These are phyloP conservation scores for Ganoderma boninense DNA, from an alignment of 1,284 basidiomycete genomes.

Conservation along the genomic window DNA sequence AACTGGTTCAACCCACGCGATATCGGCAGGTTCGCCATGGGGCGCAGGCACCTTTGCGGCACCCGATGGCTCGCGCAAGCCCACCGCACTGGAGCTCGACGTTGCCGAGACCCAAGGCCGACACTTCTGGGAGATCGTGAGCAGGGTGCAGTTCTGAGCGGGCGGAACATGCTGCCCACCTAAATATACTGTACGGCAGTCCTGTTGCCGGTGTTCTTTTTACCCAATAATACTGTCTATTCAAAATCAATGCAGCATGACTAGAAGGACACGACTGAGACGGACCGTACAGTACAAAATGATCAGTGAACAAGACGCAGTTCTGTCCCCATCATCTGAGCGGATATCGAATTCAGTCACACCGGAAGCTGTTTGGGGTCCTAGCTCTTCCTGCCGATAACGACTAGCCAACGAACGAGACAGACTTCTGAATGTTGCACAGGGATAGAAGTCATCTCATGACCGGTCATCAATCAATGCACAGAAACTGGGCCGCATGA, in stretches of 20 bases:
- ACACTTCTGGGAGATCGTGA: constrained; percentile 59
- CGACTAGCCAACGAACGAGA: too few species aligned
- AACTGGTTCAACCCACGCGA: neutral
- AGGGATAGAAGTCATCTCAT: neutral
- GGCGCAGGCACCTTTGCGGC: constrained; percentile 77
- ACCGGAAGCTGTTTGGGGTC: neutral
- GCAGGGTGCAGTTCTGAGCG: constrained; percentile 47
- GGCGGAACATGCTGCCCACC: too few species aligned
- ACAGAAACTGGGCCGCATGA: too few species aligned
- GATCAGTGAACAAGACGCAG: neutral
- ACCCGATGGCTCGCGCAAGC: constrained; percentile 69
- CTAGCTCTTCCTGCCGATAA: neutral
- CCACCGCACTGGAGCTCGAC: constrained; percentile 68
- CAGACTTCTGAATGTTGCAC: neutral
- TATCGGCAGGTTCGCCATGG: constrained; percentile 65
- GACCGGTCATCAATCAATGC: too few species aligned
- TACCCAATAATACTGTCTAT: too few species aligned
- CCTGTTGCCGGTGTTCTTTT: too few species aligned
- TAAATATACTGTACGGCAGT: too few species aligned
- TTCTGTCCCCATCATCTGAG: neutral
- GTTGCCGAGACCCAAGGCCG: constrained; percentile 70
- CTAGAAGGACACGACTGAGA: neutral
- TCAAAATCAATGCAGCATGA: constrained; percentile 36
- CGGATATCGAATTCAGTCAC: too few species aligned
- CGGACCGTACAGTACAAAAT: neutral